Evolutionary conservation across 768 basidiomycete genomes (phyloP).

Genomic region (Macrolepiota dolichaula): DNA sequence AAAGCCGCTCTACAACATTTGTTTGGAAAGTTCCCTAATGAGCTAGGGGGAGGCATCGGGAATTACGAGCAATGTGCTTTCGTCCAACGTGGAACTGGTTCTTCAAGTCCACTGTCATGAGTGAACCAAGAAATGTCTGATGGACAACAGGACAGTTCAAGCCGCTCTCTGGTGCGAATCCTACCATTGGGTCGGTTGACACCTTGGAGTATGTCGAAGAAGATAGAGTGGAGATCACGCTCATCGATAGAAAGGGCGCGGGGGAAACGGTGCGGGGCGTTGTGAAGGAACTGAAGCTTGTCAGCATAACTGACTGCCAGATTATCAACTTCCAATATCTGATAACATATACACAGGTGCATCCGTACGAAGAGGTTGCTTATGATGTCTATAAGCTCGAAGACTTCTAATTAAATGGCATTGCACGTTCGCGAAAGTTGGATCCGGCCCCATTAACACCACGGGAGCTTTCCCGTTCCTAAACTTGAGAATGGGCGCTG

Average conservation of each 20-base stretch:
- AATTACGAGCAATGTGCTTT: slow-evolving; percentile 55
- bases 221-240: slow-evolving; percentile 49
- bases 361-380: slow-evolving; percentile 57
- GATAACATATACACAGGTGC: slow-evolving; percentile 30
- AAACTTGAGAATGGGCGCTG: too few species aligned
- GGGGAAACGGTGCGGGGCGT: slow-evolving; percentile 34
- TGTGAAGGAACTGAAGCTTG: slow-evolving; percentile 44
- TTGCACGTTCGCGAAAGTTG: not conserved
- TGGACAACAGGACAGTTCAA: slow-evolving; percentile 40
- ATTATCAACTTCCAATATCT: not conserved
- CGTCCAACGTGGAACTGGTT: slow-evolving; percentile 49
- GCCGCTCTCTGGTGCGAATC: slow-evolving; percentile 37
- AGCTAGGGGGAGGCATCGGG: slow-evolving; percentile 50
- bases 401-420: slow-evolving; percentile 28
- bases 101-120: slow-evolving; percentile 14
- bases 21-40: slow-evolving; percentile 41
- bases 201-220: slow-evolving; percentile 48
- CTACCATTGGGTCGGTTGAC: slow-evolving; percentile 40
- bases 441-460: not conserved
- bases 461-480: not conserved
- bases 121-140: not conserved
- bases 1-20: slow-evolving; percentile 38
- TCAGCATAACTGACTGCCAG: slow-evolving; percentile 20
- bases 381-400: slow-evolving; percentile 54
- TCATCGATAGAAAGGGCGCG: slow-evolving; percentile 31